A percentile compares a stretch with the other conserved stretches of the same genome.
Conservation (phyloP, 129 eudicot species). For the Chrysanthemum makinoi region DNA sequence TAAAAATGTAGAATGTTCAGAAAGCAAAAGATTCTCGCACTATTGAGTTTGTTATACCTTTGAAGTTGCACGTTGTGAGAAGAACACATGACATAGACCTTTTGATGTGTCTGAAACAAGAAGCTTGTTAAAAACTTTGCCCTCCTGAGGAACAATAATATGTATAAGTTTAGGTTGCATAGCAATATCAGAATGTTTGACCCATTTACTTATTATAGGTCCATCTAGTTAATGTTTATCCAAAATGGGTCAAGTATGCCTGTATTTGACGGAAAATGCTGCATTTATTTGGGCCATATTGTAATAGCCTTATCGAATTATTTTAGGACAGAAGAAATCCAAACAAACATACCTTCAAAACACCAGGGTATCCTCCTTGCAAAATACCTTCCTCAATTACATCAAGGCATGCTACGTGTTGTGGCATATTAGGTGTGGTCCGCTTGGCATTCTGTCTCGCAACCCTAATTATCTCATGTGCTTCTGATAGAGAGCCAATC, state of each 20-base stretch:
- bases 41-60: constrained; percentile 50
- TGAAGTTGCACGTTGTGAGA: constrained; percentile 85
- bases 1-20: neutral
- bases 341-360: constrained; percentile 57
- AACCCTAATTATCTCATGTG: constrained; percentile 42
- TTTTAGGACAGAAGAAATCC: neutral
- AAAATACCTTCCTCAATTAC: constrained; percentile 73
- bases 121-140: constrained; percentile 57
- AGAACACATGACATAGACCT: constrained; percentile 90
- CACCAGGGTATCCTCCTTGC: constrained; percentile 80
- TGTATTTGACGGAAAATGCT: neutral
- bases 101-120: constrained; percentile 69
- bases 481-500: constrained; percentile 74
- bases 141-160: constrained; percentile 52
- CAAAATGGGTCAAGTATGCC: no score
- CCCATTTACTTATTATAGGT: neutral
- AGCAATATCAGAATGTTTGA: neutral
- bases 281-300: neutral
- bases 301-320: no score
- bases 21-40: neutral
- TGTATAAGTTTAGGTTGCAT: neutral
- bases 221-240: no score
- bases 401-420: constrained; percentile 85
- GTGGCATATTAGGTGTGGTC: constrained; percentile 67
- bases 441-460: constrained; percentile 69